Conservation (phyloP, 2,329 filamentous ascomycete genomes). For the Monascus ruber region DNA sequence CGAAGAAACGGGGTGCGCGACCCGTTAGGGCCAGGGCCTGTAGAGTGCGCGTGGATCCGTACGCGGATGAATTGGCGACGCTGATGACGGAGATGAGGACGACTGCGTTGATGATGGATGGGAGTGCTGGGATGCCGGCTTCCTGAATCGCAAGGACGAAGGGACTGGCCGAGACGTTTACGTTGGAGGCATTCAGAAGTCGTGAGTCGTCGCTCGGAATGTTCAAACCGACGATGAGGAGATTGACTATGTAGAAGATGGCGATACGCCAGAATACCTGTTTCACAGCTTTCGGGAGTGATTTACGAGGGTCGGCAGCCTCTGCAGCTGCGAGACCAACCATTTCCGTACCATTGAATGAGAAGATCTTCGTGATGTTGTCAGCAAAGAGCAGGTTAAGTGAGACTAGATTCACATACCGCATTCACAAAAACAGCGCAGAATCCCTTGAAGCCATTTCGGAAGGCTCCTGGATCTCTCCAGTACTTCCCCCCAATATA, state of each 20-base stretch:
- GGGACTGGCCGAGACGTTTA: constrained; percentile 40
- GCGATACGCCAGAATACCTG: constrained; percentile 39
- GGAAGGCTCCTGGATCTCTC: constrained; percentile 4
- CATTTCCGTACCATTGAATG: constrained; percentile 44
- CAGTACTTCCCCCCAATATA: constrained; percentile 24
- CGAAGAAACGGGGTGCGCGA: constrained; percentile 29
- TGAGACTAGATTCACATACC: constrained; percentile 30
- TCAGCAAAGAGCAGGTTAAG: no score
- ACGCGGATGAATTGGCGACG: constrained; percentile 46
- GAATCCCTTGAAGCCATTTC: constrained; percentile 2
- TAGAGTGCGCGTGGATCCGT: constrained; percentile 44
- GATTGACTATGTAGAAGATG: constrained; percentile 33
- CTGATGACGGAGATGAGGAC: constrained; percentile 48
- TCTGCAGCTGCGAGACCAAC: constrained; percentile 43
- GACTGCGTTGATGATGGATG: constrained; percentile 53
- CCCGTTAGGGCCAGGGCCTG: constrained; percentile 38
- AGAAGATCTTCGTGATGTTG: no score
- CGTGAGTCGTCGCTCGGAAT: constrained; percentile 24
- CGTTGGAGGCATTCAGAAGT: constrained; percentile 23
- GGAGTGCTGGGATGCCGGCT: constrained; percentile 47
- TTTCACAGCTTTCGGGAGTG: constrained; percentile 33
- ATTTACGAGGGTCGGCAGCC: constrained; percentile 39
- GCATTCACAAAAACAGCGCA: constrained; percentile 42
- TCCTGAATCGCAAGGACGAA: constrained; percentile 54
- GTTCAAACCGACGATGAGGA: constrained; percentile 33